These are phyloP conservation scores for Brettanomyces nanus DNA, from an alignment of 805 yeast species.

Conservation along the genomic window DNA sequence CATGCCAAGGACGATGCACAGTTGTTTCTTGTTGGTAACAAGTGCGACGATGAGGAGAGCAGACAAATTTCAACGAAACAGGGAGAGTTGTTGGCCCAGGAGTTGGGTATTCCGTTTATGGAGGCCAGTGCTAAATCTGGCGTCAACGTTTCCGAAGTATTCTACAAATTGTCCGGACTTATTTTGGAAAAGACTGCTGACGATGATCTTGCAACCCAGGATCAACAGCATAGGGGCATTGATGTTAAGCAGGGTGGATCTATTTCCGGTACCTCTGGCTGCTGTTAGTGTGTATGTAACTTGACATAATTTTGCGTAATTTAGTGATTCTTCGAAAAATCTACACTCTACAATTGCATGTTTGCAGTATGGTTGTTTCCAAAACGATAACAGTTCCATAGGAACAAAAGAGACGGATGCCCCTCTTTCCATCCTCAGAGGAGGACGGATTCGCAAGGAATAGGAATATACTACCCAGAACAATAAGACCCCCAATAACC, in stretches of 20 bases:
- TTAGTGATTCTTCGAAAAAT: too few relatives aligned
- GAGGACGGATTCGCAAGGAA: conserved; percentile 61
- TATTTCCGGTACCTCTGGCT: conserved; percentile 13
- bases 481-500: conserved; percentile 31
- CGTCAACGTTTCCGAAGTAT: conserved; percentile 84
- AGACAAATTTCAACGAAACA: conserved; percentile 86
- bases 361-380: conserved; percentile 99
- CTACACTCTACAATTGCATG: too few relatives aligned
- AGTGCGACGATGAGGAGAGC: conserved; percentile 81
- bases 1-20: conserved; percentile 97
- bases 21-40: conserved; percentile 89
- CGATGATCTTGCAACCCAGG: conserved; percentile 22
- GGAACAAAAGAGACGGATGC: conserved; percentile 39
- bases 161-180: conserved; percentile 78
- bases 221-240: conserved; percentile 11
- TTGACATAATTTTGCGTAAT: too few relatives aligned
- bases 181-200: conserved; percentile 70
- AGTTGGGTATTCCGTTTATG: conserved; percentile 80
- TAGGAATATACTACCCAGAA: conserved; percentile 97
- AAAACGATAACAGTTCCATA: conserved; percentile 89
- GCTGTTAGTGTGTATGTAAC: conserved; percentile 21
- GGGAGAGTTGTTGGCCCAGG: conserved; percentile 83
- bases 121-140: conserved; percentile 96
- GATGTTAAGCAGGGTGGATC: conserved; percentile 19
- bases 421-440: not conserved